Evolutionary conservation across 1,284 basidiomycete species (phyloP), one percentile per base, ranked within the genome.

Genomic region (Cerioporus squamosus): DNA sequence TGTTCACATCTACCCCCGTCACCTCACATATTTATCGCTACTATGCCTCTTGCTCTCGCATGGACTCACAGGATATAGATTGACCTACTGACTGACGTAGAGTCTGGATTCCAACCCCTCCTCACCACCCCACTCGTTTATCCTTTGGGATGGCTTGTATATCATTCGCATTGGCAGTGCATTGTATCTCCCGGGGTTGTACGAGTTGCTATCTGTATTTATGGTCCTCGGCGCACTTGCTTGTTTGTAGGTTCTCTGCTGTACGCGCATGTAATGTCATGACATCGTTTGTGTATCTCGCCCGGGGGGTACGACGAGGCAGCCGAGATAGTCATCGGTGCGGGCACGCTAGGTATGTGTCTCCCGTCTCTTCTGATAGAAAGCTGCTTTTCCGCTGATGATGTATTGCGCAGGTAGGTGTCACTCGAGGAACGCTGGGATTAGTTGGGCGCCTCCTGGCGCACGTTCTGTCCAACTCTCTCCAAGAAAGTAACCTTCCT

Each of bases 11-110:
- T 36, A 48, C 44, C 45, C 39, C 36, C 24, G 44, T 56, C 61
- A 51, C 38, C n/a, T n/a, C n/a, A n/a, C n/a, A n/a, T 59, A 57
- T 61, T 49, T 59, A 61, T 63, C 40, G 20, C 56, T 48, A 38
- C 31, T 60, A 56, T 51, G 55, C 38, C 14, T 47, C 51, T 52
- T 55, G 52, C 55, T 43, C 18, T 55, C 40, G 50, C 54, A 59
- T 47, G 59, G 59, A 64, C 59, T 57, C 48, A n/a, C 40, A 51
- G 55, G 43, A 31, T 55, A 33, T 31, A 53, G 51, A 51, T 24
- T 43, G 48, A 29, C 9, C 33, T 10, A 36, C 33, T 36, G 33
- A 36, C 33, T 36, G 33, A 36, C 33, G 33, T 36, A 36, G 33
- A 36, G 33, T 36, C 33, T 36, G 33, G 33, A 36, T 36, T 10